Conservation (phyloP, 371 early-diverging fungal species). For the Capillidium heterosporum region DNA sequence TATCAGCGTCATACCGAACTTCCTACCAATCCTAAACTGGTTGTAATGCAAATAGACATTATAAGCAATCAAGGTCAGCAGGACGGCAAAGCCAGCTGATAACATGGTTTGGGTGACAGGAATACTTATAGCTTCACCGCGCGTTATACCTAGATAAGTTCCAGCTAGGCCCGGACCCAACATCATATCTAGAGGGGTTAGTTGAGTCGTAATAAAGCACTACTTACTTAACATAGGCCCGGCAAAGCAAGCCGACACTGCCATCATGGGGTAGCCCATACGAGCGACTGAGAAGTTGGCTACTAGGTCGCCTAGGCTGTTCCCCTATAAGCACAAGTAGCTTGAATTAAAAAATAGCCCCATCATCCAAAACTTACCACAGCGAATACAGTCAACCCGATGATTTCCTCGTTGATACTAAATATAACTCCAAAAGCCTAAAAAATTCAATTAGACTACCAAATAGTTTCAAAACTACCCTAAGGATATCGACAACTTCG, state of each 20-base stretch:
- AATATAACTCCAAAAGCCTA: constrained; percentile 54
- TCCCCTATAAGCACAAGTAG: constrained; percentile 49
- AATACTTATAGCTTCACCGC: background rate
- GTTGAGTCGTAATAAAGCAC: background rate
- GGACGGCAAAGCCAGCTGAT: background rate
- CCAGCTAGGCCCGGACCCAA: background rate
- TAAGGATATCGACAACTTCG: constrained; percentile 53
- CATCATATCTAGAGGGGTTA: constrained; percentile 4
- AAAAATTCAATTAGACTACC: background rate
- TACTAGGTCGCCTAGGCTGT: constrained; percentile 69
- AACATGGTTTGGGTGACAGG: background rate
- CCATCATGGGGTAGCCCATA: constrained; percentile 72
- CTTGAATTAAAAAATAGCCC: too few species aligned
- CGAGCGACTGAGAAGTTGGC: constrained; percentile 66
- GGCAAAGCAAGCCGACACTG: constrained; percentile 69
- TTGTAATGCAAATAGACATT: constrained; percentile 2
- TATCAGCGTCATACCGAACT: background rate
- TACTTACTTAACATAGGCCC: constrained; percentile 44
- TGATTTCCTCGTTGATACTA: constrained; percentile 53
- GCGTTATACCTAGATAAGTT: background rate
- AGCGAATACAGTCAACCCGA: constrained; percentile 69
- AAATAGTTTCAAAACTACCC: background rate
- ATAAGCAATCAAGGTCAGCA: background rate
- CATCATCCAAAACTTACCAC: background rate
- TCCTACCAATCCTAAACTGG: background rate